Evolutionary conservation across 495 filamentous ascomycete genomes (phyloP).

Genomic region (Extremus antarcticus): DNA sequence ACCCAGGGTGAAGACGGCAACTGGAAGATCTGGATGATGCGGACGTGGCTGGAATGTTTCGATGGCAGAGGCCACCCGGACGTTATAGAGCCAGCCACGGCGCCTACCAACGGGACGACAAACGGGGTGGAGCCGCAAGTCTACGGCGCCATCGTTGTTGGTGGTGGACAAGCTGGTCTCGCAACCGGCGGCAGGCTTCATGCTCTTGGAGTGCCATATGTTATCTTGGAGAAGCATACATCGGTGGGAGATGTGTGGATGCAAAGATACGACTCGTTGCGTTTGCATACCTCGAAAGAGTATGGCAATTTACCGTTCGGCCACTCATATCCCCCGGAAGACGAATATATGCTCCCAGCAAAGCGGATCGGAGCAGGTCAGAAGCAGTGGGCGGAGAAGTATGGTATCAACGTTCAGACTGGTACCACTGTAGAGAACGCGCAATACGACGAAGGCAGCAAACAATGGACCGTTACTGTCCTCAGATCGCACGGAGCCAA

Average conservation of each 20-base stretch:
- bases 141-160: slow-evolving; percentile 26
- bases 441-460: slow-evolving; percentile 18
- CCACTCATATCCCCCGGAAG: slow-evolving; percentile 25
- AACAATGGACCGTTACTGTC: slow-evolving; percentile 25
- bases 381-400: slow-evolving; percentile 28
- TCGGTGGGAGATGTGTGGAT: slow-evolving; percentile 32
- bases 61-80: slow-evolving; percentile 14
- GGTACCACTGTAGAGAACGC: slow-evolving; percentile 26
- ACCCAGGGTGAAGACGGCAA: not conserved
- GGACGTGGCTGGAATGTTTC: slow-evolving; percentile 17
- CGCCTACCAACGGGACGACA: not conserved
- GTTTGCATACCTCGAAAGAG: slow-evolving; percentile 28
- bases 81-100: slow-evolving; percentile 4
- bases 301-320: slow-evolving; percentile 30
- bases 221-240: slow-evolving; percentile 29
- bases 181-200: slow-evolving; percentile 31
- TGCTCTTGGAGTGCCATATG: slow-evolving; percentile 26
- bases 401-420: slow-evolving; percentile 29
- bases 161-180: slow-evolving; percentile 28
- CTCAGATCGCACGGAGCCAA: not conserved
- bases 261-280: slow-evolving; percentile 29
- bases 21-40: slow-evolving; percentile 20
- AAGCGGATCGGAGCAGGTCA: slow-evolving; percentile 30
- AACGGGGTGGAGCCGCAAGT: not conserved
- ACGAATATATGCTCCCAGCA: slow-evolving; percentile 30